Evolutionary conservation across 2,329 filamentous ascomycete genomes (phyloP), one percentile per base, ranked within the genome.

Genomic region (Hirsutella rhossiliensis): DNA sequence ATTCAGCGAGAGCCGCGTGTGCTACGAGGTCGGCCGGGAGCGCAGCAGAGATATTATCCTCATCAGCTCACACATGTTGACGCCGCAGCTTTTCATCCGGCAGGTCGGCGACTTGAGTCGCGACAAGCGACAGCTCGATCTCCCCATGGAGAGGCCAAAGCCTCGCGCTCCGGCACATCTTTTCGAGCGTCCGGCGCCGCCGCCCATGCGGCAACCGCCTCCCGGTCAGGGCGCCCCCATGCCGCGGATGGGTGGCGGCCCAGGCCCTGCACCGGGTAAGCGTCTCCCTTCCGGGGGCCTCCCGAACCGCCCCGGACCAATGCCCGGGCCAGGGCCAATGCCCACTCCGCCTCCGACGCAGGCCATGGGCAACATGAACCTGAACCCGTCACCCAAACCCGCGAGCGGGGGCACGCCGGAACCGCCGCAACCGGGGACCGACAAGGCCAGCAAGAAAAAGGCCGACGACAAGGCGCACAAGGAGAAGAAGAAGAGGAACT

Each of bases 11-110:
- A 76, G 86, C 29, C 80, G 92, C 27, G 76, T 81, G 12, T 98
- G 92, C 65, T 97, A 97, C 60, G 87, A 96, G 55, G 69, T 90
- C 23, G 83, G 86, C 3, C 75, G 80, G 43, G 69, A 79, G 41
- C 79, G 79, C 40, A 79, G 78, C 43, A 79, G 84, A 50, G 92
- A 98, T 54, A 69, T 97, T n/a, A 86, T 94, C 59, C 76, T 98
- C 5, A 78, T 83, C 17, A 92, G 87, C 0, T 89, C 84, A 20
- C 92, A 98, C 59, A 96, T 98, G 89, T 70, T 94, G 40, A 92
- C 82, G 1, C 90, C 92, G 0, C 70, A 78, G 37, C 71, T 94
- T 18, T 98, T 89, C 60, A 65, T 95, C 30, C 80, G 84, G 34
- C 89, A 97, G 60, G 66, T 96, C 2, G 76, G 79, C 17, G 88